Evolutionary conservation across 2,329 filamentous ascomycete genomes (phyloP).

Genomic region (Fusarium sp.): DNA sequence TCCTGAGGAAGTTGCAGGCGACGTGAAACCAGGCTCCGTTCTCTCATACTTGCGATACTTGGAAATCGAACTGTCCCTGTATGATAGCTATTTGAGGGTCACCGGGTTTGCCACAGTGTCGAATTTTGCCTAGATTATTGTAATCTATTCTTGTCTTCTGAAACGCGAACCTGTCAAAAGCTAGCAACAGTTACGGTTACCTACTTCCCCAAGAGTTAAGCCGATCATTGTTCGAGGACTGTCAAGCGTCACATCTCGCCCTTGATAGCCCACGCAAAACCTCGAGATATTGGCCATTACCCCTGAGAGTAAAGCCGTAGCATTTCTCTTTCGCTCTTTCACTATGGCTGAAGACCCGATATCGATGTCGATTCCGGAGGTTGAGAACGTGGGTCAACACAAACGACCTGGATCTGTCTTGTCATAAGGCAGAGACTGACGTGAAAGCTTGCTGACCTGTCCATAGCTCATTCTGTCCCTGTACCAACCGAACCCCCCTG

Average conservation of each 20-base stretch:
- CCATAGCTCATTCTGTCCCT: constrained; percentile 62
- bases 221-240: background rate
- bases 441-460: constrained; percentile 22
- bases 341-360: constrained; percentile 32
- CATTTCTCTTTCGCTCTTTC: background rate
- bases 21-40: background rate
- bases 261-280: background rate
- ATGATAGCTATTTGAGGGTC: background rate
- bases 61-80: background rate
- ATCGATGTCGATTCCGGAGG: constrained; percentile 27
- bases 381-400: constrained; percentile 36
- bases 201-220: background rate
- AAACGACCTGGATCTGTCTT: background rate
- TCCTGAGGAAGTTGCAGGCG: background rate
- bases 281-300: background rate
- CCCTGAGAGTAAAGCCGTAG: background rate
- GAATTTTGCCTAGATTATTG: background rate
- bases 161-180: background rate
- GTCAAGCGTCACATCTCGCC: background rate
- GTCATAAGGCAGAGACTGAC: background rate
- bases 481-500: constrained; percentile 63
- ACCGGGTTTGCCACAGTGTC: background rate
- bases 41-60: background rate
- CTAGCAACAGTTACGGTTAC: background rate
- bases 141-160: background rate